Base-by-base conservation (phyloP, 441 rosid genomes). In the Eruca vesicaria region DNA sequence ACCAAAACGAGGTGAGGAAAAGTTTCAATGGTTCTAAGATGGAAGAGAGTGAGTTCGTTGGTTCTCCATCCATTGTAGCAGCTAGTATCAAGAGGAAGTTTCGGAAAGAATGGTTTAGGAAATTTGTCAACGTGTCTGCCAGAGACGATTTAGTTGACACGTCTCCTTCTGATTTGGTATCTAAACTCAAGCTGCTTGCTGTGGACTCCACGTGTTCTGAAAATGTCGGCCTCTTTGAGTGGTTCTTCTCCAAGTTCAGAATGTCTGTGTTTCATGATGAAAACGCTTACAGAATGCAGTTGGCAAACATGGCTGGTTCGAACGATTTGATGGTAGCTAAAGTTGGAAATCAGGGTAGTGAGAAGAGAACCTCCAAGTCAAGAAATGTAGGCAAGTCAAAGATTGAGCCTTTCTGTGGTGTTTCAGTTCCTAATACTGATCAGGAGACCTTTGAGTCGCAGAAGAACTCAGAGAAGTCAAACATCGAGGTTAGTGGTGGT, bases 161-260 rank as follows among this genome's bases (percentile, higher is more conserved):
- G 74, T 77, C 97, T 66, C 78, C 81, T 2, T 77, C 82, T 35
- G 88, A 84, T 55, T 77, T 91, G 82, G 84, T 89, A 52, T 78
- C 91, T 7, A 84, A 84, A 71, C 91, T 95, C 63, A 76, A 72
- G 63, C 76, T 57, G 50, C 62, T 83, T 9, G 94, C 97, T 70
- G 83, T 87, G 64, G 89, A 84, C 79, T 82, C 85, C 59, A 71
- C 53, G 60, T 72, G 77, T 76, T 78, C 71, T 33, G 73, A 77
- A 59, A 82, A 82, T 60, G 81, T 83, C 19, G 84, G 81, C 60
- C 60, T 79, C 19, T 57, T 71, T 19, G 94, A 87, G 69, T 87
- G 93, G 94, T 90, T 95, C 84, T 90, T 91, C 84, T 87, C 95
- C 68, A 87, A 78, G 80, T 91, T 88, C 77, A 87, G 99, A 84